phyloP scores from a whole-genome alignment of 805 yeast species.

The Wickerhamomyces canadensis region DNA sequence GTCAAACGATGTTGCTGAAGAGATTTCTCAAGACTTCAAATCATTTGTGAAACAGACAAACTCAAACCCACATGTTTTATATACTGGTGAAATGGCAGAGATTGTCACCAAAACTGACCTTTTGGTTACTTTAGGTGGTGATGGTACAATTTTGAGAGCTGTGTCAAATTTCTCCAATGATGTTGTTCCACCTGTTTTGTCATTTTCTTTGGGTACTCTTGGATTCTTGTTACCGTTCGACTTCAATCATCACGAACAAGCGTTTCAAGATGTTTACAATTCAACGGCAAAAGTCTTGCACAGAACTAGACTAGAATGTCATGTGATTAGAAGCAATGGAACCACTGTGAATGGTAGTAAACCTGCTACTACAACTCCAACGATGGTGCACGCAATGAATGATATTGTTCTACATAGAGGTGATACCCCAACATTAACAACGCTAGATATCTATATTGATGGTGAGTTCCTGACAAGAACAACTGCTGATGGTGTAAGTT shows the following conservation, averaged over 20 bases:
- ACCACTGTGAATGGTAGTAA: neutral
- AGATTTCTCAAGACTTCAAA: conserved; percentile 36
- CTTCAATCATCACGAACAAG: conserved; percentile 50
- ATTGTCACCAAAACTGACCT: conserved; percentile 68
- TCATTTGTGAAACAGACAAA: conserved; percentile 17
- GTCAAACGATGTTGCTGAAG: conserved; percentile 68
- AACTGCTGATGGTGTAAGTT: conserved; percentile 83
- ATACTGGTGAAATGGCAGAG: conserved; percentile 53
- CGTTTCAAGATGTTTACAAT: conserved; percentile 61
- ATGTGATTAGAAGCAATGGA: conserved; percentile 42
- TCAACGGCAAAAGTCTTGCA: conserved; percentile 69
- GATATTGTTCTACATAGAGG: conserved; percentile 89
- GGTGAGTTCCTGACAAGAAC: conserved; percentile 83
- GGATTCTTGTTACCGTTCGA: conserved; percentile 90
- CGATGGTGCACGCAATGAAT: conserved; percentile 78
- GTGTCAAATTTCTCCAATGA: conserved; percentile 69
- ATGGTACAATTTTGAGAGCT: conserved; percentile 86
- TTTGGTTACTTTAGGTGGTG: conserved; percentile 90
- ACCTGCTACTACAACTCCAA: conserved; percentile 2
- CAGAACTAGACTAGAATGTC: conserved; percentile 76
- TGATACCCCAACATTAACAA: conserved; percentile 76
- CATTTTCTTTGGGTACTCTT: conserved; percentile 85
- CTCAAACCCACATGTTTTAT: conserved; percentile 37
- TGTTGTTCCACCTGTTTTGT: conserved; percentile 80
- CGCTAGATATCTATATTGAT: conserved; percentile 79